These are phyloP conservation scores for Waltiozyma sp. DNA, from an alignment of 1,139 yeast genomes.

Conservation along the genomic window DNA sequence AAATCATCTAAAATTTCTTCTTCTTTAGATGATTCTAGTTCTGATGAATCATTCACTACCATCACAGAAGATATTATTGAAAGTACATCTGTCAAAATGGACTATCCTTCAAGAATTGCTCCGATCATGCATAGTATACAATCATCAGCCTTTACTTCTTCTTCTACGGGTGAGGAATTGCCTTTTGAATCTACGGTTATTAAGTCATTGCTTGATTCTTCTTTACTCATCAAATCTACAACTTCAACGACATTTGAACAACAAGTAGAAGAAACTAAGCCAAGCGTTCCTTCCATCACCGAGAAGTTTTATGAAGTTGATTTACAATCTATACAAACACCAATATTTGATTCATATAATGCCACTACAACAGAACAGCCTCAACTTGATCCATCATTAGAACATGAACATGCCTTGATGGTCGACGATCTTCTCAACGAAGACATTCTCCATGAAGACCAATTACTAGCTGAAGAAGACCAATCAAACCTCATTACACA, in stretches of 20 bases:
- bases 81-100: too few species aligned
- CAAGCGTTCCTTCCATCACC: too few species aligned
- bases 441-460: not conserved
- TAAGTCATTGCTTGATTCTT: too few species aligned
- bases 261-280: not conserved
- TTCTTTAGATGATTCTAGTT: not conserved
- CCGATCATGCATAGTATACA: not conserved
- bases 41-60: not conserved
- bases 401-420: not conserved
- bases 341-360: not conserved
- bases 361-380: not conserved
- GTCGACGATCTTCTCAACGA: not conserved
- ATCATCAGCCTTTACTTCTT: not conserved
- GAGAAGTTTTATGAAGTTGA: constrained; percentile 65
- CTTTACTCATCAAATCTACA: too few species aligned
- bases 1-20: not conserved
- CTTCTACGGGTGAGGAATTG: not conserved
- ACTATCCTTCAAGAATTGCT: not conserved
- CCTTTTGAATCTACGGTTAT: too few species aligned
- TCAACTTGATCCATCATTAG: too few species aligned
- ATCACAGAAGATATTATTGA: not conserved
- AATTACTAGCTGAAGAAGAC: not conserved
- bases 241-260: not conserved
- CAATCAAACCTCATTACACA: not conserved
- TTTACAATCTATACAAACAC: constrained; percentile 67